Conservation (phyloP, 176 grass and related monocot species). For the Musa troglodytarum region DNA sequence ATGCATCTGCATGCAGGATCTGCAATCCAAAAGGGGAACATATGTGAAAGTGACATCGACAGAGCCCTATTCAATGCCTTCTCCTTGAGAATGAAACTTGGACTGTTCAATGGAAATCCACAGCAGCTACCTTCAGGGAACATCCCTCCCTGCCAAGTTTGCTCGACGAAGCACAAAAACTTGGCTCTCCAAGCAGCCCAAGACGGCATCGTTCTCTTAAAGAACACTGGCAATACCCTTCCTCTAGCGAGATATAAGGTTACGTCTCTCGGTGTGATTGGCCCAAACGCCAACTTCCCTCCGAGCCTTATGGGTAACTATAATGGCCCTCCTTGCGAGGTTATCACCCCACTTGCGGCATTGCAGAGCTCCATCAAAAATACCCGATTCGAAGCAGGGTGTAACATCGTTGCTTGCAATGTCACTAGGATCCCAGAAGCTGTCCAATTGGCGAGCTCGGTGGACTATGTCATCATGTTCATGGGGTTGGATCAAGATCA, state of each 20-base stretch:
- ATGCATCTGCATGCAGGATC: constrained; percentile 47
- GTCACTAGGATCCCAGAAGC: constrained; percentile 36
- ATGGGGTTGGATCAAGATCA: constrained; percentile 84
- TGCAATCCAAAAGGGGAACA: constrained; percentile 59
- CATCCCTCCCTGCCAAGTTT: constrained; percentile 63
- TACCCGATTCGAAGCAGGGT: constrained; percentile 44
- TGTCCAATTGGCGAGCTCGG: constrained; percentile 34
- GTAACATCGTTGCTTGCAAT: constrained; percentile 50
- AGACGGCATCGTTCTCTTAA: constrained; percentile 82
- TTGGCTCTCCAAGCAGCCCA: constrained; percentile 60
- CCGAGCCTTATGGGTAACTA: constrained; percentile 58
- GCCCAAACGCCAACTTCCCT: constrained; percentile 51
- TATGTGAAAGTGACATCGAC: constrained; percentile 68
- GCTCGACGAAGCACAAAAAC: constrained; percentile 60
- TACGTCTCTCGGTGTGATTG: constrained; percentile 66
- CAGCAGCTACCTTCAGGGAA: constrained; percentile 42
- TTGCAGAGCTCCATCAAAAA: constrained; percentile 55
- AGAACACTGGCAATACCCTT: constrained; percentile 52
- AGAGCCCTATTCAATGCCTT: constrained; percentile 75
- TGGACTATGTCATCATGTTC: constrained; percentile 59
- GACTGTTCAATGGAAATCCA: constrained; percentile 73
- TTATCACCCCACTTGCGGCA: constrained; percentile 41
- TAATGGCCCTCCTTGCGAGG: constrained; percentile 63
- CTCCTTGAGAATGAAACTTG: constrained; percentile 58
- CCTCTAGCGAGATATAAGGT: constrained; percentile 44